Evolutionary conservation across 176 grass and related monocot genomes (phyloP).

Genomic region (Carex kokanica): DNA sequence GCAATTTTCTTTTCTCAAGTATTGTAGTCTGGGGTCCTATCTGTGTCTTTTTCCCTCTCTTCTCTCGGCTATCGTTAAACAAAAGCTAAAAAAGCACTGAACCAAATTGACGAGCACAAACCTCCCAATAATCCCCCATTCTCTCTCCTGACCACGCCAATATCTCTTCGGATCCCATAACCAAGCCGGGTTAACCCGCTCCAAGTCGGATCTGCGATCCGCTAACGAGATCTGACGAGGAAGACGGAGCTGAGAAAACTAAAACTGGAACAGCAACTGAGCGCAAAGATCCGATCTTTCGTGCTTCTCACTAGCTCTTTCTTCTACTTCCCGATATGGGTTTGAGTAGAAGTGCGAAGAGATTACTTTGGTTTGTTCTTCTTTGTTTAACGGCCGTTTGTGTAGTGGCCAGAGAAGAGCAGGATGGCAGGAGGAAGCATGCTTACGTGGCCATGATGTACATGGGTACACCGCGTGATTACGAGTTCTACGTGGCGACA

Average conservation of each 20-base stretch:
- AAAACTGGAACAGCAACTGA: background rate
- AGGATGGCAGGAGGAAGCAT: constrained; percentile 30
- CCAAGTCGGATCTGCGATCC: background rate
- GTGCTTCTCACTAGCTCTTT: constrained; percentile 36
- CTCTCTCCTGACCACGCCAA: background rate
- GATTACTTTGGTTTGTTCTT: constrained; percentile 31
- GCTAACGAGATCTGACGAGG: constrained; percentile 28
- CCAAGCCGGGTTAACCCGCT: background rate
- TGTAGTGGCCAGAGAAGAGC: background rate
- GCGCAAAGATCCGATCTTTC: background rate
- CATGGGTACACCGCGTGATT: constrained; percentile 89
- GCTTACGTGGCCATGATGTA: constrained; percentile 95
- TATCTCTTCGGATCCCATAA: background rate
- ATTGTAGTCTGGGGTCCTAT: no score
- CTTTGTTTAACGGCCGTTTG: constrained; percentile 13
- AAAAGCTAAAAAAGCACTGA: background rate
- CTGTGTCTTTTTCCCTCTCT: background rate
- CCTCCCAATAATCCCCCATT: background rate
- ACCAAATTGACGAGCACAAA: background rate
- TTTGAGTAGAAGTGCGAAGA: constrained; percentile 14
- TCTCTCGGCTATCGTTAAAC: background rate
- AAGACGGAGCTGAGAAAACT: background rate
- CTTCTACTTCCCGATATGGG: constrained; percentile 29
- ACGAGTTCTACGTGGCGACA: constrained; percentile 94
- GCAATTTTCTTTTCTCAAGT: background rate